Percentiles rank a stretch among this genome's conserved stretches.
These are phyloP conservation scores for Verticillium longisporum DNA, from an alignment of 2,329 filamentous ascomycete genomes.

Conservation along the genomic window DNA sequence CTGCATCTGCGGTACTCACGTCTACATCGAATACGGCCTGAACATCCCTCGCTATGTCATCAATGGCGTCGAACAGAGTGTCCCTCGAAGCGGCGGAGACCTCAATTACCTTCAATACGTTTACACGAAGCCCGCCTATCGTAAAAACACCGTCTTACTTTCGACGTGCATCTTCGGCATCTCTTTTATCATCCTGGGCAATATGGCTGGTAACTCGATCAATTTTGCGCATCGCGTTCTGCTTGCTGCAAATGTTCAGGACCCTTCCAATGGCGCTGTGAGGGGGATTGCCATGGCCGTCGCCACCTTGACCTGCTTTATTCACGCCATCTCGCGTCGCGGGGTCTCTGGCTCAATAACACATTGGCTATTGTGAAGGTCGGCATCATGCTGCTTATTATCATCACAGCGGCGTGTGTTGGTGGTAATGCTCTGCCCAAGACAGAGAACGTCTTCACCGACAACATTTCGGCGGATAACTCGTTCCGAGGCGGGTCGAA, in stretches of 20 bases:
- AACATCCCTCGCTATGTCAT: constrained; percentile 35
- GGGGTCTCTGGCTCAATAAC: constrained; percentile 47
- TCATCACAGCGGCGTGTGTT: constrained; percentile 22
- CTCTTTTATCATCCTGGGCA: constrained; percentile 37
- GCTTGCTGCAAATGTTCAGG: constrained; percentile 21
- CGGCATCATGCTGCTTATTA: constrained; percentile 37
- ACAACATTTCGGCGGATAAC: constrained; percentile 17
- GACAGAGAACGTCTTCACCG: constrained; percentile 15
- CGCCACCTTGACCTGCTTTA: constrained; percentile 34
- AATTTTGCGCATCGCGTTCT: constrained; percentile 34
- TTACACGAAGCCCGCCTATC: constrained; percentile 28
- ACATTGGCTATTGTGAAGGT: constrained; percentile 42
- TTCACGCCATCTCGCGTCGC: constrained; percentile 39
- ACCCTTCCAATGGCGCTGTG: constrained; percentile 24
- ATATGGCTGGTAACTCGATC: constrained; percentile 41
- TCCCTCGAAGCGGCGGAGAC: constrained; percentile 38
- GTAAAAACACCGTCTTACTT: constrained; percentile 26
- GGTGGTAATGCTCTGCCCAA: constrained; percentile 17
- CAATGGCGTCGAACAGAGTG: constrained; percentile 28
- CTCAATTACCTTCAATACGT: constrained; percentile 42
- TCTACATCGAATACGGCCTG: constrained; percentile 38
- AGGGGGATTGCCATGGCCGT: constrained; percentile 40
- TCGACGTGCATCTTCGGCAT: constrained; percentile 37
- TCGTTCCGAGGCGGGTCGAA: constrained; percentile 16
- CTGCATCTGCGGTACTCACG: constrained; percentile 25